Conservation (phyloP, 2,329 filamentous ascomycete genomes). For the Claviceps capensis region DNA sequence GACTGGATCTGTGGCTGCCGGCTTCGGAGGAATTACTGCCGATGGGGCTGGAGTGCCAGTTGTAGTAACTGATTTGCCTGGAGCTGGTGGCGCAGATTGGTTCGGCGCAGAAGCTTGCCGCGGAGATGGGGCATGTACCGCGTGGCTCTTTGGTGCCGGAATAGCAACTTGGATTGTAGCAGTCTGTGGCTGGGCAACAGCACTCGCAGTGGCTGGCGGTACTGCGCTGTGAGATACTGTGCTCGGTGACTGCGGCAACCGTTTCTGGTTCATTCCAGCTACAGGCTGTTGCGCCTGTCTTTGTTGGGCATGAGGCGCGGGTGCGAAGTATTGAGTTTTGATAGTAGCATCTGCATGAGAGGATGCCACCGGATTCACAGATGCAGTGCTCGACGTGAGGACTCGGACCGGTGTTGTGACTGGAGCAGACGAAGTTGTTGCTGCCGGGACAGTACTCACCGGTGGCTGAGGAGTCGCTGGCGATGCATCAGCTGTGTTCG, state of each 20-base stretch:
- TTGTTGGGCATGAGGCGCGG: conserved; percentile 5
- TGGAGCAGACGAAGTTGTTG: background rate
- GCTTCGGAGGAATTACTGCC: conserved; percentile 10
- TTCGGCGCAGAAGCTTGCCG: conserved; percentile 1
- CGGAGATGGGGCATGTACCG: background rate
- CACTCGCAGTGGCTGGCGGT: background rate
- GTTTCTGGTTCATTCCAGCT: background rate
- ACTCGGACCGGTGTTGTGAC: background rate
- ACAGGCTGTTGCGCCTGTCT: background rate
- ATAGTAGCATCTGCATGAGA: conserved; percentile 3
- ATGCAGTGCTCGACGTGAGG: background rate
- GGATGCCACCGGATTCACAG: conserved; percentile 8
- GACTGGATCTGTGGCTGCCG: conserved; percentile 50
- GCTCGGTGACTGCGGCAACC: background rate
- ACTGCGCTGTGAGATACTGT: conserved; percentile 3
- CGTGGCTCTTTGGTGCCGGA: conserved; percentile 7
- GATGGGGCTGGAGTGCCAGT: background rate
- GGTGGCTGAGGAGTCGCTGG: background rate
- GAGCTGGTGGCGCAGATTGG: conserved; percentile 5
- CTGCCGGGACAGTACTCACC: background rate
- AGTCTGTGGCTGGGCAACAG: conserved; percentile 1
- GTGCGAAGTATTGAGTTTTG: background rate
- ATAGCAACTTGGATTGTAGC: conserved; percentile 7
- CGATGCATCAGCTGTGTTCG: background rate
- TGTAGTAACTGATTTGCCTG: conserved; percentile 9